A percentile compares a stretch with the other conserved stretches of the same genome.
Conservation (phyloP, 2,329 filamentous ascomycete genomes). For the Cytospora piceicola region DNA sequence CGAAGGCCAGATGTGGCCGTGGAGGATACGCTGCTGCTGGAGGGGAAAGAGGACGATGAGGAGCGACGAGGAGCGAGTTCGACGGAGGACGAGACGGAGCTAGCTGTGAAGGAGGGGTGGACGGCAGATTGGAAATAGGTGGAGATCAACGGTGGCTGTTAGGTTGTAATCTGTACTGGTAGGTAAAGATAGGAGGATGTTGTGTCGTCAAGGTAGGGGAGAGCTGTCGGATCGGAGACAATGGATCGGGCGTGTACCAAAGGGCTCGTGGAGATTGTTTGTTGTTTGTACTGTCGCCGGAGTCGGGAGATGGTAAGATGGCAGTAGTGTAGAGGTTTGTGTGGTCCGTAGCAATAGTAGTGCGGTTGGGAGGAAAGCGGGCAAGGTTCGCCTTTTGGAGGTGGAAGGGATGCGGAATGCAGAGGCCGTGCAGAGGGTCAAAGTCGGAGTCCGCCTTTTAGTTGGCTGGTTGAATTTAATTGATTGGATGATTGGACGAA, state of each 20-base stretch:
- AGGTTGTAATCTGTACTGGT: slow-evolving; percentile 3
- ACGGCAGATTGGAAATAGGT: slow-evolving; percentile 16
- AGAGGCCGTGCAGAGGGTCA: slow-evolving; percentile 7
- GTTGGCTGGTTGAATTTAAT: slow-evolving; percentile 3
- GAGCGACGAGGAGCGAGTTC: slow-evolving; percentile 11
- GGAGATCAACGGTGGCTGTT: slow-evolving; percentile 20
- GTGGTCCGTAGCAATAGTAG: neutral
- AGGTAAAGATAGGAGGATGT: slow-evolving; percentile 16
- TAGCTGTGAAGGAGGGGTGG: slow-evolving; percentile 18
- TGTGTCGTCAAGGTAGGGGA: neutral
- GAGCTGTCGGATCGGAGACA: slow-evolving; percentile 12
- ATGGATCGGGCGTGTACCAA: slow-evolving; percentile 9
- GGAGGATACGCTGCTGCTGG: slow-evolving; percentile 10
- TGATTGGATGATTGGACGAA: slow-evolving; percentile 12
- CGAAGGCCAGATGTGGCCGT: slow-evolving; percentile 27
- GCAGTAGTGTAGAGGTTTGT: slow-evolving; percentile 10
- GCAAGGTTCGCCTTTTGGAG: slow-evolving; percentile 21
- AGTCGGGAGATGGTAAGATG: slow-evolving; percentile 13
- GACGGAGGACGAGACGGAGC: slow-evolving; percentile 6
- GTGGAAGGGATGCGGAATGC: slow-evolving; percentile 17
- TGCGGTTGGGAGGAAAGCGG: slow-evolving; percentile 1
- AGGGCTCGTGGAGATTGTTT: slow-evolving; percentile 12
- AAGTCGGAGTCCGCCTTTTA: neutral
- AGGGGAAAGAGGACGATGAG: neutral
- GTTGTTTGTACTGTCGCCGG: slow-evolving; percentile 12